Conservation (phyloP, 139 green algal genomes). For the Tetradesmus obliquus region DNA sequence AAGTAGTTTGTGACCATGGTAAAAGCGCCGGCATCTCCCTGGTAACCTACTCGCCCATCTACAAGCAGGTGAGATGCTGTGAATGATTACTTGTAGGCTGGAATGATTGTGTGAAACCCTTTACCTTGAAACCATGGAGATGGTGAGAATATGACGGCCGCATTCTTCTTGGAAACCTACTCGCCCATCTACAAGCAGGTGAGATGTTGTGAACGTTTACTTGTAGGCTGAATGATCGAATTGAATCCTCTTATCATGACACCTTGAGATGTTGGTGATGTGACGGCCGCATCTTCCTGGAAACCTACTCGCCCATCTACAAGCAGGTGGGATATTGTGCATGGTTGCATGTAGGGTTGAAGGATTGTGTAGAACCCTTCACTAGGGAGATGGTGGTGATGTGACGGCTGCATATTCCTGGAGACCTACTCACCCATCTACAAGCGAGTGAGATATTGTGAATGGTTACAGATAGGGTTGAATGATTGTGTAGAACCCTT, state of each 20-base stretch:
- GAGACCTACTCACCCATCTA: constrained; percentile 98
- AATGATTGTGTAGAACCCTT: not conserved
- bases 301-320: constrained; percentile 97
- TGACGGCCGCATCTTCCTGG: constrained; percentile 96
- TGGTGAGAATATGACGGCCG: constrained; percentile 83
- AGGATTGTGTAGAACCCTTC: too few relatives aligned
- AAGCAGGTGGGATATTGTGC: constrained; percentile 66
- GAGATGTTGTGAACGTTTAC: too few relatives aligned
- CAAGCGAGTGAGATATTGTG: constrained; percentile 68
- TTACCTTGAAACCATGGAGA: constrained; percentile 73
- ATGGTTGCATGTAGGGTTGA: not conserved
- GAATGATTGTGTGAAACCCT: not conserved
- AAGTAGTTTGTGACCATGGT: too few relatives aligned
- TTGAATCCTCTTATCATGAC: too few relatives aligned
- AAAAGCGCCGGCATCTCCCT: constrained; percentile 84
- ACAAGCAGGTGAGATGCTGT: constrained; percentile 75
- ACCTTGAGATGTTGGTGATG: constrained; percentile 54
- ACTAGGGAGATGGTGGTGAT: constrained; percentile 52
- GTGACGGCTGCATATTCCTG: constrained; percentile 95
- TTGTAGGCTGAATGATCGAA: too few relatives aligned
- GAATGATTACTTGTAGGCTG: not conserved
- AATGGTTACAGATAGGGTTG: not conserved
- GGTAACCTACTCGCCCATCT: constrained; percentile 95
- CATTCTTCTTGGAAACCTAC: constrained; percentile 98
- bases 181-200: constrained; percentile 93